Percentiles rank a stretch among this genome's conserved stretches.
These are phyloP conservation scores for Diospyros kaki DNA, from an alignment of 148 eudicot species.

Conservation along the genomic window DNA sequence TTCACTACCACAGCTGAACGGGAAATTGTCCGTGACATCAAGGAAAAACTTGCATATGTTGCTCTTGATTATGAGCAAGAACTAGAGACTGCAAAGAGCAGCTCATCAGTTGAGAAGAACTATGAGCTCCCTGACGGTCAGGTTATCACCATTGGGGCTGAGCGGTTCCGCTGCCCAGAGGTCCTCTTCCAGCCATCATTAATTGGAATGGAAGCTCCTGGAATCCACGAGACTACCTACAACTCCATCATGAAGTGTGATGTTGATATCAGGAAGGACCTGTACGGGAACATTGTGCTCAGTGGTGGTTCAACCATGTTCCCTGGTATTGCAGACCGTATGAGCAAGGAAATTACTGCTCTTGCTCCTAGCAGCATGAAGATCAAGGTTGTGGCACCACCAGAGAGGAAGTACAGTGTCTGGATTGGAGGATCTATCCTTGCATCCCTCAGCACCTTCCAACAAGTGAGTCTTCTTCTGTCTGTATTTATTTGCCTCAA, in stretches of 20 bases:
- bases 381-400: slow-evolving; percentile 48
- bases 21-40: slow-evolving; percentile 36
- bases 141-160: slow-evolving; percentile 33
- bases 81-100: slow-evolving; percentile 29
- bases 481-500: background rate
- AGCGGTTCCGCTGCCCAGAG: slow-evolving; percentile 37
- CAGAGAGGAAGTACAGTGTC: slow-evolving; percentile 42
- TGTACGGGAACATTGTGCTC: slow-evolving; percentile 31
- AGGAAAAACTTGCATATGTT: slow-evolving; percentile 38
- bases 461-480: slow-evolving; percentile 17
- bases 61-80: slow-evolving; percentile 34
- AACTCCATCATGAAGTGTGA: slow-evolving; percentile 41
- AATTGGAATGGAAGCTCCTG: slow-evolving; percentile 32
- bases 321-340: slow-evolving; percentile 39
- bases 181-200: slow-evolving; percentile 35
- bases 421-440: slow-evolving; percentile 44
- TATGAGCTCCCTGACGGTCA: slow-evolving; percentile 39
- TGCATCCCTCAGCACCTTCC: slow-evolving; percentile 40
- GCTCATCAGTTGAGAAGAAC: slow-evolving; percentile 37
- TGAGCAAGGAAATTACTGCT: slow-evolving; percentile 35
- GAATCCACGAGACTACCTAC: slow-evolving; percentile 32
- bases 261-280: slow-evolving; percentile 38
- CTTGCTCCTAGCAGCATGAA: slow-evolving; percentile 40
- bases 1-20: slow-evolving; percentile 36
- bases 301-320: slow-evolving; percentile 46